Conservation (phyloP, 441 rosid species). For the Aquilaria agallochum region DNA sequence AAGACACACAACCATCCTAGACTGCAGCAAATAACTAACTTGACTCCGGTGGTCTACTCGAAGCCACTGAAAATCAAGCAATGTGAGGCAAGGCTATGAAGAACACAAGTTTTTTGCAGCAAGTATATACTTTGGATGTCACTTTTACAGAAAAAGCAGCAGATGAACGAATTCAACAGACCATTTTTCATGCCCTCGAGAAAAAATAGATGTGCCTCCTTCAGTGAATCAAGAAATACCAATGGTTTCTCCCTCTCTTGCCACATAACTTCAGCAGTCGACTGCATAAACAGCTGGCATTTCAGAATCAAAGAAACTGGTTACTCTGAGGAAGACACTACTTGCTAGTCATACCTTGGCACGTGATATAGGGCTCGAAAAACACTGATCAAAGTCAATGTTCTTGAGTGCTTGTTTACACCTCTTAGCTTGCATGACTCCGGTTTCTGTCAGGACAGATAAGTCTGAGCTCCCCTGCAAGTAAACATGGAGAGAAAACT, state of each 20-base stretch:
- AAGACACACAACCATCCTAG: too few relatives aligned
- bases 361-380: slow-evolving; percentile 67
- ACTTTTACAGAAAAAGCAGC: background rate
- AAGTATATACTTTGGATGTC: too few relatives aligned
- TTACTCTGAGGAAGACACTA: too few relatives aligned
- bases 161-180: slow-evolving; percentile 17
- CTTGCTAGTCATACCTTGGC: slow-evolving; percentile 41
- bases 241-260: slow-evolving; percentile 49
- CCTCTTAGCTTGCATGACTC: slow-evolving; percentile 52
- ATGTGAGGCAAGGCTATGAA: background rate
- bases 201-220: slow-evolving; percentile 54
- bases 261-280: slow-evolving; percentile 61
- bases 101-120: too few relatives aligned
- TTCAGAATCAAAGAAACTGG: slow-evolving; percentile 1
- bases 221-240: slow-evolving; percentile 58
- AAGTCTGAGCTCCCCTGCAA: slow-evolving; percentile 57
- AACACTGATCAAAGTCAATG: slow-evolving; percentile 45
- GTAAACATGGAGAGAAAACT: slow-evolving; percentile 10
- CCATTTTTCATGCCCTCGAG: slow-evolving; percentile 80
- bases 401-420: slow-evolving; percentile 43
- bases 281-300: slow-evolving; percentile 27
- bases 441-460: slow-evolving; percentile 54
- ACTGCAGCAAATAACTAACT: too few relatives aligned
- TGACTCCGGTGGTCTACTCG: too few relatives aligned
- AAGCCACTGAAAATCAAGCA: background rate